phyloP scores from a whole-genome alignment of 108 stramenopile genomes.

The Stephanodiscus triporus region DNA sequence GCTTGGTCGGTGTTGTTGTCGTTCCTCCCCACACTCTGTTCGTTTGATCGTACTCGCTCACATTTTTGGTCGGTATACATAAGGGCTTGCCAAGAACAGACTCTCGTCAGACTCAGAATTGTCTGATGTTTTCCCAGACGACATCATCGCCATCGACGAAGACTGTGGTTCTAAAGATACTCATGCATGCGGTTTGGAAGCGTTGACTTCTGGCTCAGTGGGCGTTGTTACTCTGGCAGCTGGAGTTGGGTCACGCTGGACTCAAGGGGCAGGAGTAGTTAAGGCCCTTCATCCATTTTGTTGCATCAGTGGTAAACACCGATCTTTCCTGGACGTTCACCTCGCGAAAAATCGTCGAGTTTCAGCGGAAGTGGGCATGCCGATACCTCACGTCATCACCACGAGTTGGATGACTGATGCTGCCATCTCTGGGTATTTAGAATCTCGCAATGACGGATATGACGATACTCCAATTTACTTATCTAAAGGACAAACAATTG shows the following conservation, averaged over 20 bases:
- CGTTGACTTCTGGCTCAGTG: slow-evolving; percentile 50
- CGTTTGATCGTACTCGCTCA: no score
- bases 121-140: slow-evolving; percentile 45
- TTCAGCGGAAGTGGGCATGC: slow-evolving; percentile 37
- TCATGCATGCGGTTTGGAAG: slow-evolving; percentile 43
- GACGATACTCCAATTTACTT: slow-evolving; percentile 49
- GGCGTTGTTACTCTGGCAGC: slow-evolving; percentile 62
- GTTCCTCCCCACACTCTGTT: no score
- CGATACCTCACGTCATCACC: slow-evolving; percentile 59
- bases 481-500: slow-evolving; percentile 55
- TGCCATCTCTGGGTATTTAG: slow-evolving; percentile 42
- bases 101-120: slow-evolving; percentile 41
- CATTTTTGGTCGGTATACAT: no score
- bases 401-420: slow-evolving; percentile 68
- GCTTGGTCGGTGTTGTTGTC: no score
- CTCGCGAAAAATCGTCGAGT: slow-evolving; percentile 62
- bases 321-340: slow-evolving; percentile 62
- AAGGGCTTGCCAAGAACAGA: slow-evolving; percentile 59
- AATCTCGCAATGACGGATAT: slow-evolving; percentile 31
- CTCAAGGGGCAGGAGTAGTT: slow-evolving; percentile 67
- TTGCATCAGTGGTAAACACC: slow-evolving; percentile 52
- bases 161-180: slow-evolving; percentile 29
- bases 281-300: slow-evolving; percentile 65
- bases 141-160: slow-evolving; percentile 49
- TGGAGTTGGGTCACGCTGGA: slow-evolving; percentile 67